Evolutionary conservation across 352 stramenopile species (phyloP).

Genomic region (Pythium chondricola): DNA sequence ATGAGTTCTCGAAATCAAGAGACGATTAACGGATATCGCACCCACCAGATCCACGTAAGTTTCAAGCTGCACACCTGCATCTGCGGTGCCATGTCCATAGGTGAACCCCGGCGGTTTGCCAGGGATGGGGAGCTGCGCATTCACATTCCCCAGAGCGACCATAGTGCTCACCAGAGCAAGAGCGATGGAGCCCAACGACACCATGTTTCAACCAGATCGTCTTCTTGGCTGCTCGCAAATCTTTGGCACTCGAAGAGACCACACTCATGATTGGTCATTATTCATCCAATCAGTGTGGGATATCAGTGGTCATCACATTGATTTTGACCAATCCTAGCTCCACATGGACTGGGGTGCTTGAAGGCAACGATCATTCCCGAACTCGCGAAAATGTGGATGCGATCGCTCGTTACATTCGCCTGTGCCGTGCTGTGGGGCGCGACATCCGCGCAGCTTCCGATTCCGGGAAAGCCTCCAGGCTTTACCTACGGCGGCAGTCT

Average conservation of each 20-base stretch:
- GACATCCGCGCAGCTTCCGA: conserved; percentile 40
- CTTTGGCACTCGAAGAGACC: no score
- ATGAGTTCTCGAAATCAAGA: not conserved
- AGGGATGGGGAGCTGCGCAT: conserved; percentile 54
- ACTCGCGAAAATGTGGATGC: conserved; percentile 16
- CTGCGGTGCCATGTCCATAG: conserved; percentile 34
- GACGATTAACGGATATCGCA: not conserved
- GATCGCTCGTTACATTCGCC: conserved; percentile 11
- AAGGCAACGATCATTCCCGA: no score
- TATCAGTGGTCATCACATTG: no score
- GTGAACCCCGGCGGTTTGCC: conserved; percentile 56
- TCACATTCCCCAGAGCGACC: not conserved
- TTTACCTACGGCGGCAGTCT: conserved; percentile 51
- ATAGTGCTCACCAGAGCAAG: not conserved
- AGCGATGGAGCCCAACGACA: conserved; percentile 8
- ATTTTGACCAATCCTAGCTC: no score
- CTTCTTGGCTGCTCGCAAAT: no score
- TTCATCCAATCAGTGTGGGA: no score
- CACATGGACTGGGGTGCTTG: no score
- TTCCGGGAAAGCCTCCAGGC: conserved; percentile 51
- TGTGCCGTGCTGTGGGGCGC: conserved; percentile 7
- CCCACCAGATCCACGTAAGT: conserved; percentile 71
- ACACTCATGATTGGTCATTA: no score
- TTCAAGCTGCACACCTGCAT: conserved; percentile 71
- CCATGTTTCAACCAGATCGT: not conserved